Base-by-base conservation (phyloP, 192 early-diverging fungal genomes). In the Phlyctochytrium bullatum region DNA sequence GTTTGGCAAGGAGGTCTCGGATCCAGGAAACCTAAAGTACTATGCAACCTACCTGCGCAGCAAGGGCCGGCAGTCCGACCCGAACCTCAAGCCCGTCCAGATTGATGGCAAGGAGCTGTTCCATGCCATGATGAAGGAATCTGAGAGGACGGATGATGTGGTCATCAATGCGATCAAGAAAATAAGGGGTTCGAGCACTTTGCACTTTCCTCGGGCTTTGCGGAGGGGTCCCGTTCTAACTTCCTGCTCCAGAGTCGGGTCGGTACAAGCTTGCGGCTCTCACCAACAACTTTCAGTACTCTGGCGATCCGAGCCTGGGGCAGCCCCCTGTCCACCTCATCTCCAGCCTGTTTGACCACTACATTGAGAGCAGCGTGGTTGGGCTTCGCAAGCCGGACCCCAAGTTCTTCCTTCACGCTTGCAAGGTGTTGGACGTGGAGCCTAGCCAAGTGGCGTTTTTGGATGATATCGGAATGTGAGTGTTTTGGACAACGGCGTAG, bases 381-480 rank as follows among this genome's bases (percentile, higher is more conserved):
- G 92, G 92, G 2, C 74, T 93, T 64, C 80, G 91, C 52, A 95
- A 95, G 70, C 93, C 93, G 0, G 92, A 95, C 66, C 88, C 87
- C 1, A 76, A 72, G 29, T 81, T 93, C 56, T 95, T 85, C 59
- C 61, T 74, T 47, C 82, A 86, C 57, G 90, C 89, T 2, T 93
- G 91, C 77, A 78, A 90, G n/a, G 60, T 76, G 23, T 72, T 91
- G 16, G 84, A 83, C 10, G 83, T 95, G 25, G 29, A 75, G 17
- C 91, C 93, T 6, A 32, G 71, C 0, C 82, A 93, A 58, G 83
- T 73, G 2, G 82, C 93, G 34, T 93, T 95, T 67, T 65, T 95
- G 53, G 93, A 95, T 77, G 93, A 95, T 66, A 93, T 95, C 72
- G 88, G 85, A 23, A 76, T 64, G 75, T 80, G 54, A 40, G 77